Evolutionary conservation across 2,329 filamentous ascomycete genomes (phyloP).

Genomic region (Cladosporium velox): DNA sequence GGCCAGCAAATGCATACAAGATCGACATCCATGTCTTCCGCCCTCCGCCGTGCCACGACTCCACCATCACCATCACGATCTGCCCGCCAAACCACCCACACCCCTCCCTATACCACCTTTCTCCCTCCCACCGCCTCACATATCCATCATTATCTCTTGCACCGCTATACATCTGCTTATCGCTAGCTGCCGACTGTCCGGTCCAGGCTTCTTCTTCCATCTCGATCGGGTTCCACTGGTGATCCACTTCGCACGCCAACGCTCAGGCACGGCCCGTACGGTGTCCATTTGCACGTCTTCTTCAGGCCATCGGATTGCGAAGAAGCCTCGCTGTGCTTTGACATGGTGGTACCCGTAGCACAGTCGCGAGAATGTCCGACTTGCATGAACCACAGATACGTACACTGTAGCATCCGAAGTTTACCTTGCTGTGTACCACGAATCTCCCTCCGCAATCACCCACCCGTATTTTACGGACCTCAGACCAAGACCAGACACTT

Average conservation of each 20-base stretch:
- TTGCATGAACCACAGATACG: constrained; percentile 7
- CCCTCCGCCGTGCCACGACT: background rate
- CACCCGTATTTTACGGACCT: background rate
- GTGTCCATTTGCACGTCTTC: background rate
- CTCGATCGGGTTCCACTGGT: constrained; percentile 1
- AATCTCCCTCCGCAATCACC: background rate
- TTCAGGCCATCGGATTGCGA: constrained; percentile 8
- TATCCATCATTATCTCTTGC: constrained; percentile 3
- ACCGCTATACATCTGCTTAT: background rate
- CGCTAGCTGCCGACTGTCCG: background rate
- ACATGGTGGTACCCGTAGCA: background rate
- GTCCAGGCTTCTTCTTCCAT: background rate
- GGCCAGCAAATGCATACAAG: background rate
- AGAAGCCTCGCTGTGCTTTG: background rate
- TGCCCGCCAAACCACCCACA: background rate
- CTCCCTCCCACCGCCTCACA: constrained; percentile 2
- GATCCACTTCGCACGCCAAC: constrained; percentile 6
- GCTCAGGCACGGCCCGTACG: constrained; percentile 9
- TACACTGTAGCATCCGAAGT: background rate
- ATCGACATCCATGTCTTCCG: background rate
- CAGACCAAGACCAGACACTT: background rate
- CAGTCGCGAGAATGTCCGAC: constrained; percentile 1
- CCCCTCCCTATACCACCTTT: background rate
- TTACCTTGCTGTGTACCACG: background rate
- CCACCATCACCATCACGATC: background rate